Evolutionary conservation across 23 red algal genomes (phyloP), one percentile per base, ranked within the genome.

Genomic region (Cyanidium caldarium): DNA sequence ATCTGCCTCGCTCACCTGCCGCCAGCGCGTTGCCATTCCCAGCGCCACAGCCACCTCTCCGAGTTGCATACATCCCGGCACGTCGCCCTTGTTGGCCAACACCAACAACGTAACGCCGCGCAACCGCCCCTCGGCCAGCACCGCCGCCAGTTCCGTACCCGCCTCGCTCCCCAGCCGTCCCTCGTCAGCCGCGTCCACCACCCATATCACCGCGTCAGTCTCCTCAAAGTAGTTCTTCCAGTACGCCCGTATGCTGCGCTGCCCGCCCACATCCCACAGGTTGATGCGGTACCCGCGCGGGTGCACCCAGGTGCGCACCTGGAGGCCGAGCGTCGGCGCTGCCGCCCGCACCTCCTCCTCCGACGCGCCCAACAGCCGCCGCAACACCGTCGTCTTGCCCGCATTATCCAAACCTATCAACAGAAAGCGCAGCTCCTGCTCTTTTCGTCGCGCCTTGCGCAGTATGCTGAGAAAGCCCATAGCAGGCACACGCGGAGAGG

Each of bases 221-320:
- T 78, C 72, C 40, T 98, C 92, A 80, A 98, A 98, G 40, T 98
- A 98, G 76, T 98, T 98, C 40, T 79, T 38, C 92, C 92, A 98
- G 40, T 89, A 98, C 2, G 92, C 66, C 12, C 92, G 84, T 29
- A 98, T 85, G 3, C 84, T 79, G 37, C 82, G 72, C 40, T 98
- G 92, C 29, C 92, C 92, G 35, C 92, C 92, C 38, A 98, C 82
- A 66, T 98, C 92, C 92, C 92, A 98, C 57, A 98, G 41, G 74
- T 98, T 77, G 10, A 98, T 72, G 12, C 67, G 75, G 51, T 77
- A 86, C 42, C 79, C 79, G 56, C 77, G 72, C 5, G 5, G 7
- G 23, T 79, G 72, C 20, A 70, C 69, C 31, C 84, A 21, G 0
- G 92, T 81, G 35, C 69, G 75, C 25, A 98, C 88, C 26, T 85